phyloP scores from a whole-genome alignment of 345 rosid species.

The Eucalyptus microcorys region DNA sequence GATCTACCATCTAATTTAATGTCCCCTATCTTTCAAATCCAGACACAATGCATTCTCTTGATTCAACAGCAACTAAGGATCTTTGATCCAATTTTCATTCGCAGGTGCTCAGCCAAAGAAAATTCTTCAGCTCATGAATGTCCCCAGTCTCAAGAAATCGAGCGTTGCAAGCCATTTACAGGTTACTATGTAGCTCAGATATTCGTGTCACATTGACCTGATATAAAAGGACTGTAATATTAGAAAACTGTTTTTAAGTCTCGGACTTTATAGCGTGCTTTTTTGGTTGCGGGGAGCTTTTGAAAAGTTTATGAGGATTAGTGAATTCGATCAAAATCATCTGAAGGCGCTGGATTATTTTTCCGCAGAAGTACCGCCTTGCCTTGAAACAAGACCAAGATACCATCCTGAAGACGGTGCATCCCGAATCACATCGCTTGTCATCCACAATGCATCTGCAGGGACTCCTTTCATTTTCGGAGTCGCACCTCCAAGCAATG shows the following conservation, averaged over 20 bases:
- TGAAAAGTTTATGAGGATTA: background rate
- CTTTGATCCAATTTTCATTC: background rate
- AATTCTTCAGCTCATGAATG: slow-evolving; percentile 33
- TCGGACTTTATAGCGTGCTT: background rate
- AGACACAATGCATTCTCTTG: background rate
- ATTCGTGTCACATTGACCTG: background rate
- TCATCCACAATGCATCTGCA: background rate
- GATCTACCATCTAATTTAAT: background rate
- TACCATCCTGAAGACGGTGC: background rate
- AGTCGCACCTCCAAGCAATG: background rate
- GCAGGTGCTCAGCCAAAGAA: slow-evolving; percentile 32
- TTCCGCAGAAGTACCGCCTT: slow-evolving; percentile 23
- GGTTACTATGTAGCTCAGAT: slow-evolving; percentile 7
- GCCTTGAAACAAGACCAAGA: slow-evolving; percentile 12
- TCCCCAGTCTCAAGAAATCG: slow-evolving; percentile 21
- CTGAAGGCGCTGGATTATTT: background rate
- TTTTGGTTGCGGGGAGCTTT: background rate
- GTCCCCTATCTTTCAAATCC: background rate
- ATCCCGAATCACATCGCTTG: background rate
- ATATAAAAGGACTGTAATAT: background rate
- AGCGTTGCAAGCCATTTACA: slow-evolving; percentile 38
- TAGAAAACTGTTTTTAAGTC: background rate
- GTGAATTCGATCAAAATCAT: background rate
- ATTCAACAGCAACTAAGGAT: background rate
- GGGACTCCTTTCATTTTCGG: background rate